Percentiles rank a stretch among this genome's conserved stretches.
Conservation (phyloP, 1,284 basidiomycete species). For the Waitea zeae region DNA sequence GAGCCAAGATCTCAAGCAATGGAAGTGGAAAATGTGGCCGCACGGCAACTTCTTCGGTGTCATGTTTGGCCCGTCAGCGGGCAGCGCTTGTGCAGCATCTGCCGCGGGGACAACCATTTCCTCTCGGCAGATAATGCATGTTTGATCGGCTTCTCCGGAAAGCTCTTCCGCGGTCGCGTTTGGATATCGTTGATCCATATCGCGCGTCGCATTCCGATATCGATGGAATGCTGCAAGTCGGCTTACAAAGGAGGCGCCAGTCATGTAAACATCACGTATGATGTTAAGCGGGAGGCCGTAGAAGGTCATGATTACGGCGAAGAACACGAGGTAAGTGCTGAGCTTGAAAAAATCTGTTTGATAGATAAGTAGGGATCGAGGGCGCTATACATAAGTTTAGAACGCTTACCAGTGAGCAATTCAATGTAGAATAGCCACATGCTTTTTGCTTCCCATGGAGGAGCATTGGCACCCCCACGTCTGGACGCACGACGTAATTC, state of each 20-base stretch:
- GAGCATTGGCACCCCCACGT: constrained; percentile 73
- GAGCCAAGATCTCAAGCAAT: constrained; percentile 93
- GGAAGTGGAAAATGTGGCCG: constrained; percentile 96
- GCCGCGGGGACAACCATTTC: constrained; percentile 53
- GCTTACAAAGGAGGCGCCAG: constrained; percentile 78
- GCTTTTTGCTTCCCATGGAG: constrained; percentile 95
- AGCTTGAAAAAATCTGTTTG: constrained; percentile 80
- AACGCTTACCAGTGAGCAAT: constrained; percentile 62
- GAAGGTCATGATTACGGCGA: constrained; percentile 80
- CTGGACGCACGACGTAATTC: constrained; percentile 65
- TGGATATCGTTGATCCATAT: constrained; percentile 95
- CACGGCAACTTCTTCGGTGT: constrained; percentile 94
- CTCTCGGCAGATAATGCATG: constrained; percentile 98
- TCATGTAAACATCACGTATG: constrained; percentile 91
- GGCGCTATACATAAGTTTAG: constrained; percentile 3
- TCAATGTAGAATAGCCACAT: constrained; percentile 96
- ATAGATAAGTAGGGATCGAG: constrained; percentile 3
- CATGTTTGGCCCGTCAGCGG: constrained; percentile 67
- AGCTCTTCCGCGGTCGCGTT: constrained; percentile 85
- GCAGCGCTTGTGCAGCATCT: constrained; percentile 11
- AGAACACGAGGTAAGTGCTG: constrained; percentile 84
- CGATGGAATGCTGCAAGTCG: constrained; percentile 79
- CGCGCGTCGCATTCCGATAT: constrained; percentile 85
- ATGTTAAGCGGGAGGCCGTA: constrained; percentile 97
- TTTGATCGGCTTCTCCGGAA: constrained; percentile 64